Percentiles rank a stretch among this genome's conserved stretches.
Evolutionary conservation across 352 stramenopile species (phyloP).

Genomic region (Globisporangium abappressorium): DNA sequence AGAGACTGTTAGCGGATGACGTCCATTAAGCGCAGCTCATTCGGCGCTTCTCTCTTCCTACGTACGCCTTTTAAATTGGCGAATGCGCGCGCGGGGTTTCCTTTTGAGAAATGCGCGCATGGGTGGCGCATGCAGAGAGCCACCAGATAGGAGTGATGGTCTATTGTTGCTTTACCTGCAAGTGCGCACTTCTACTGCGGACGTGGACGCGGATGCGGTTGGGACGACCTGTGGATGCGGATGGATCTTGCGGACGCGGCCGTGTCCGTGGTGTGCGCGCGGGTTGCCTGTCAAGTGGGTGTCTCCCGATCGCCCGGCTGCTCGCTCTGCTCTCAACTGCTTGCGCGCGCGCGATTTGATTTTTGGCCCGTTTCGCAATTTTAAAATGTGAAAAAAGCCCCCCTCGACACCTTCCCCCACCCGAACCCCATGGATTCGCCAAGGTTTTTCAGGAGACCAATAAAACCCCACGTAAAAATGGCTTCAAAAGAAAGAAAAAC

Average conservation of each 20-base stretch:
- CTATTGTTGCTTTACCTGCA: not conserved
- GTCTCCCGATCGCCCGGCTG: not conserved
- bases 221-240: not conserved
- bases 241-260: not conserved
- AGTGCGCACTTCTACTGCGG: not conserved
- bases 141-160: conserved; percentile 4
- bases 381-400: conserved; percentile 6
- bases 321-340: not conserved
- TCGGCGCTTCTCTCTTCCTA: not conserved
- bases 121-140: not conserved
- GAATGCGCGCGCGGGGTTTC: conserved; percentile 2
- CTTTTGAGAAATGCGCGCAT: not conserved
- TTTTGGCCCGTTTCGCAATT: conserved; percentile 1
- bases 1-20: not conserved
- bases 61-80: not conserved
- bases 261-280: not conserved
- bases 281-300: conserved; percentile 6
- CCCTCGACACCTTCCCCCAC: conserved; percentile 9
- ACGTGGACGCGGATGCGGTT: not conserved
- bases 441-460: conserved; percentile 1
- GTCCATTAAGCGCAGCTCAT: not conserved
- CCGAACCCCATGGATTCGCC: not conserved
- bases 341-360: not conserved
- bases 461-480: not conserved
- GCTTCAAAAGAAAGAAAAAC: not conserved